Percentiles rank a stretch among this genome's conserved stretches.
Conservation (phyloP, 208 protist genomes). For the Leishmania lainsoni region DNA sequence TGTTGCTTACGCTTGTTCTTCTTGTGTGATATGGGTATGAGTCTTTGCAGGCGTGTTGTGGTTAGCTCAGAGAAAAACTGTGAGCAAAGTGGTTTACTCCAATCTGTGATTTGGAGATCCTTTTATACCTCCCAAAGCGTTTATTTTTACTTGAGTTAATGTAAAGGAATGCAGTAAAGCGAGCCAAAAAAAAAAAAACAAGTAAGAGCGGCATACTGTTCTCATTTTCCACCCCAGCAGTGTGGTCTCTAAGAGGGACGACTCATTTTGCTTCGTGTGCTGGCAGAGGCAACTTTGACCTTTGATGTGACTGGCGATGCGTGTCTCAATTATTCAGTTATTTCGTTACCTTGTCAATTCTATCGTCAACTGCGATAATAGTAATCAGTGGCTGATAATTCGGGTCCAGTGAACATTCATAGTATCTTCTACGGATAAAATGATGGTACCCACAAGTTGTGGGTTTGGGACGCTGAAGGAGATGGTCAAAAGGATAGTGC, state of each 20-base stretch:
- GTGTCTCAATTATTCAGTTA: background rate
- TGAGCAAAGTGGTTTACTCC: background rate
- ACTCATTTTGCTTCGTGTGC: background rate
- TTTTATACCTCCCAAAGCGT: background rate
- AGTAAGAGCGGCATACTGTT: background rate
- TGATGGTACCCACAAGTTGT: conserved; percentile 1
- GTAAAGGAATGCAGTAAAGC: background rate
- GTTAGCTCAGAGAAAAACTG: background rate
- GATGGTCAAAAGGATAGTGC: conserved; percentile 50
- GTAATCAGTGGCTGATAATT: background rate
- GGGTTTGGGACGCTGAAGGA: conserved; percentile 24
- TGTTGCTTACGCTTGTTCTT: background rate
- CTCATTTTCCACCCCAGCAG: background rate
- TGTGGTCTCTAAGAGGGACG: background rate
- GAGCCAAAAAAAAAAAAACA: background rate
- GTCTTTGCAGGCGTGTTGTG: background rate
- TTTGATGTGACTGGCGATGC: background rate
- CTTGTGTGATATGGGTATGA: no score
- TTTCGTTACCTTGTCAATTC: background rate
- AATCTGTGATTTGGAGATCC: background rate
- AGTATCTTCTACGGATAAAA: conserved; percentile 5
- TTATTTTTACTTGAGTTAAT: background rate
- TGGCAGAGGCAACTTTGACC: background rate
- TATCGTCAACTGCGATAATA: background rate
- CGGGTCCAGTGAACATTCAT: background rate